Evolutionary conservation across 345 rosid species (phyloP).

Genomic region (Luvunga scandens): DNA sequence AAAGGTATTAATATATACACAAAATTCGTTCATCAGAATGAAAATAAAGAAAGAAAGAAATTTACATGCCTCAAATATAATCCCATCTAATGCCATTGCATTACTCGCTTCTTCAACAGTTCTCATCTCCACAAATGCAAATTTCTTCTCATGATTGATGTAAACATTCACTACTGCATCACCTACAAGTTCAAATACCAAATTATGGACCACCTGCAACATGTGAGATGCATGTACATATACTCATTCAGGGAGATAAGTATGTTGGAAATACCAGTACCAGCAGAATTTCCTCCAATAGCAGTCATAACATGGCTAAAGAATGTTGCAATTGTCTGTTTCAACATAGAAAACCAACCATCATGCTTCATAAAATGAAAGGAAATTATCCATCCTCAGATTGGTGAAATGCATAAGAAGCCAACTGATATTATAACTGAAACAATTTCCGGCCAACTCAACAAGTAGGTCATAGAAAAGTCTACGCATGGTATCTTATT

Average conservation of each 20-base stretch:
- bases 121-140: slow-evolving; percentile 49
- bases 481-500: background rate
- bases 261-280: slow-evolving; percentile 34
- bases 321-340: slow-evolving; percentile 47
- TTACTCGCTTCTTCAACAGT: slow-evolving; percentile 44
- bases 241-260: background rate
- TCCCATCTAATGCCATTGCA: slow-evolving; percentile 45
- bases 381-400: background rate
- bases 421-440: background rate
- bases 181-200: slow-evolving; percentile 24
- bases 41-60: background rate
- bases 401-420: background rate
- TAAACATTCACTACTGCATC: slow-evolving; percentile 47
- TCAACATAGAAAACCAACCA: slow-evolving; percentile 4
- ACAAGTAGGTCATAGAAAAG: background rate
- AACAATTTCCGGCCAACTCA: background rate
- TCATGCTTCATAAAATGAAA: slow-evolving; percentile 10
- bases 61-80: slow-evolving; percentile 35
- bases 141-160: slow-evolving; percentile 43
- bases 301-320: slow-evolving; percentile 51
- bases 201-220: background rate
- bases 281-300: slow-evolving; percentile 53
- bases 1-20: background rate
- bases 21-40: background rate
- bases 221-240: background rate